Evolutionary conservation across 768 basidiomycete species (phyloP).

Genomic region (Postia placenta): DNA sequence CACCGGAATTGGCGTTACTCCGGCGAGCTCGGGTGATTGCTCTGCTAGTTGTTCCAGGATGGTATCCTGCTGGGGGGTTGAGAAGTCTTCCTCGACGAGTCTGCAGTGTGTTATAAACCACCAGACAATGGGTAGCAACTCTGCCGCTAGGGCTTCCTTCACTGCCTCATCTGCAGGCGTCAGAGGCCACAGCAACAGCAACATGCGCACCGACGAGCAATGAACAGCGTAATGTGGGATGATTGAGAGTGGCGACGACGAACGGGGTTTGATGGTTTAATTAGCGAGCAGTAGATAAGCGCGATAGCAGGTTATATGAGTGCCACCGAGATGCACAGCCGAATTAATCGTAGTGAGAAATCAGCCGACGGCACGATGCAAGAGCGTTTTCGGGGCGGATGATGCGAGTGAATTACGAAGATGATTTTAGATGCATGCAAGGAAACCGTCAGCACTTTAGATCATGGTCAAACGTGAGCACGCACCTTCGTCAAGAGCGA

Average conservation of each 20-base stretch:
- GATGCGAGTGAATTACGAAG: neutral
- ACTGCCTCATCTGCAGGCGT: slow-evolving; percentile 68
- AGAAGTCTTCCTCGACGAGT: slow-evolving; percentile 21
- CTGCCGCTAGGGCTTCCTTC: slow-evolving; percentile 79
- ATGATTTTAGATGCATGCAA: neutral
- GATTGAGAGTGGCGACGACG: neutral
- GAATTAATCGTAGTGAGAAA: neutral
- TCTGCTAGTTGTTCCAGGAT: neutral
- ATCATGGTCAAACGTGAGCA: slow-evolving; percentile 3
- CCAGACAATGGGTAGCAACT: slow-evolving; percentile 81
- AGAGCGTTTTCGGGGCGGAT: neutral
- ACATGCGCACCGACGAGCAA: neutral
- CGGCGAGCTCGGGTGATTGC: slow-evolving; percentile 32
- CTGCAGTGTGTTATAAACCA: slow-evolving; percentile 68
- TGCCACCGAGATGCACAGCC: neutral
- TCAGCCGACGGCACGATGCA: neutral
- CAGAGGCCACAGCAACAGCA: neutral
- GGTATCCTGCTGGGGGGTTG: slow-evolving; percentile 4
- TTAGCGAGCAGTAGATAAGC: too few relatives aligned
- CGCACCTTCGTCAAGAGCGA: slow-evolving; percentile 84
- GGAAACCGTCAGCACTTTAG: neutral
- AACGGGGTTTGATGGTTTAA: neutral
- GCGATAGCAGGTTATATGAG: too few relatives aligned
- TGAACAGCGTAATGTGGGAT: neutral
- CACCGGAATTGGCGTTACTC: slow-evolving; percentile 53